Evolutionary conservation across 192 early-diverging fungal species (phyloP).

Genomic region (Allomyces javanicus): DNA sequence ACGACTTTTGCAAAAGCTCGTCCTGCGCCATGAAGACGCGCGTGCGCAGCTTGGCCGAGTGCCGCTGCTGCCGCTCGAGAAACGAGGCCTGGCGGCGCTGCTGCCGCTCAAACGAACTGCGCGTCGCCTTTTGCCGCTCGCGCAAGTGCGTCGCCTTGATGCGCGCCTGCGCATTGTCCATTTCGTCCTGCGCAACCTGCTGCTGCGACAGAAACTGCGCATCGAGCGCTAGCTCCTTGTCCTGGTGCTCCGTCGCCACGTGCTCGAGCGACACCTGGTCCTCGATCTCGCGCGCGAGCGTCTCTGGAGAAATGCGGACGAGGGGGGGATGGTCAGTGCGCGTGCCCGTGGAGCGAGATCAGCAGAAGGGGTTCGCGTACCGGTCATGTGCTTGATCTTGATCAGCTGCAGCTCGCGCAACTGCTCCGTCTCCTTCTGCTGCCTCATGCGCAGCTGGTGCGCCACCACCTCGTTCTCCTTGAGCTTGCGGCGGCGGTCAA

Average conservation of each 20-base stretch:
- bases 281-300: slow-evolving; percentile 9
- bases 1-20: slow-evolving; percentile 1
- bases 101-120: slow-evolving; percentile 3
- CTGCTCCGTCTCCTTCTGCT: slow-evolving; percentile 15
- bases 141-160: slow-evolving; percentile 10
- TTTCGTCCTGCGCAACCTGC: slow-evolving; percentile 8
- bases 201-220: slow-evolving; percentile 6
- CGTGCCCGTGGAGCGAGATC: no score
- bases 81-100: slow-evolving; percentile 11
- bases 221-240: slow-evolving; percentile 5
- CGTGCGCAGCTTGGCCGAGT: slow-evolving; percentile 6
- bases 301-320: neutral
- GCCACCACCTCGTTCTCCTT: slow-evolving; percentile 9
- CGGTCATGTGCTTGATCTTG: slow-evolving; percentile 11
- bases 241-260: slow-evolving; percentile 5
- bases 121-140: slow-evolving; percentile 7
- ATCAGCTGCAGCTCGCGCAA: slow-evolving; percentile 15
- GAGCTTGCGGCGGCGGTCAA: slow-evolving; percentile 1
- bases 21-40: slow-evolving; percentile 3
- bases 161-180: slow-evolving; percentile 5
- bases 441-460: slow-evolving; percentile 12
- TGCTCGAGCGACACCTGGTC: slow-evolving; percentile 9
- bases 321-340: no score
- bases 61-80: slow-evolving; percentile 10
- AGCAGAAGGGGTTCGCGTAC: no score